A percentile compares a stretch with the other conserved stretches of the same genome.
These are phyloP conservation scores for Camptophora hylomeconis DNA, from an alignment of 2,329 filamentous ascomycete species.

Conservation along the genomic window DNA sequence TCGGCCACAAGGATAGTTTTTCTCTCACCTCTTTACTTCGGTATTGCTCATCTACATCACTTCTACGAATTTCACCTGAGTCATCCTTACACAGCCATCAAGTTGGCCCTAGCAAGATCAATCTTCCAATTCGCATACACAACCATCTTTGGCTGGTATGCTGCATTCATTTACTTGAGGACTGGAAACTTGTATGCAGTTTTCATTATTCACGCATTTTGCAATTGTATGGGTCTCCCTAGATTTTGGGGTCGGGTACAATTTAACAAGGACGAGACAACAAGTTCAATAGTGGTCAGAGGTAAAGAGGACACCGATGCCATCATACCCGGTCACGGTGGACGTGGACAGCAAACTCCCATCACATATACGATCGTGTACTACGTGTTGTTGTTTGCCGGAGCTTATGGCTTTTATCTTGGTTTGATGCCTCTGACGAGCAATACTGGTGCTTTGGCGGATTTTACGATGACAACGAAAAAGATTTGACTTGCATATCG, in stretches of 20 bases:
- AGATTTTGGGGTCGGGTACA: slow-evolving; percentile 70
- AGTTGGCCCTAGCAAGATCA: slow-evolving; percentile 55
- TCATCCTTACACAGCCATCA: slow-evolving; percentile 54
- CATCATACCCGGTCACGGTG: slow-evolving; percentile 16
- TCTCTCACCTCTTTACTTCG: slow-evolving; percentile 76
- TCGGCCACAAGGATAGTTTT: slow-evolving; percentile 53
- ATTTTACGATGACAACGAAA: too few species aligned
- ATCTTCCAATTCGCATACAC: slow-evolving; percentile 82
- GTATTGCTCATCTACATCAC: slow-evolving; percentile 86
- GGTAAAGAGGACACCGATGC: slow-evolving; percentile 27
- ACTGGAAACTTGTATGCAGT: slow-evolving; percentile 69
- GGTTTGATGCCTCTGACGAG: slow-evolving; percentile 61
- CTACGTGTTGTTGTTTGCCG: slow-evolving; percentile 61
- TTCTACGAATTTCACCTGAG: slow-evolving; percentile 87
- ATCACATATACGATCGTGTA: slow-evolving; percentile 64
- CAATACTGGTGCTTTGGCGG: slow-evolving; percentile 24
- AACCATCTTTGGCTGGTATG: slow-evolving; percentile 84
- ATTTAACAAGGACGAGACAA: slow-evolving; percentile 25
- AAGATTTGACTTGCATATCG: too few species aligned
- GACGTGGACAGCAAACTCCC: slow-evolving; percentile 20
- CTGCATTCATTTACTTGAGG: slow-evolving; percentile 74
- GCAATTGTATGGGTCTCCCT: slow-evolving; percentile 84
- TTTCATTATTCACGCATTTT: slow-evolving; percentile 70
- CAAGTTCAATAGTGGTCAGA: slow-evolving; percentile 13
- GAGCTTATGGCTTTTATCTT: slow-evolving; percentile 58